A percentile compares a stretch with the other conserved stretches of the same genome.
Evolutionary conservation across 129 eudicot species (phyloP).

Genomic region (Chrysanthemum seticuspe): DNA sequence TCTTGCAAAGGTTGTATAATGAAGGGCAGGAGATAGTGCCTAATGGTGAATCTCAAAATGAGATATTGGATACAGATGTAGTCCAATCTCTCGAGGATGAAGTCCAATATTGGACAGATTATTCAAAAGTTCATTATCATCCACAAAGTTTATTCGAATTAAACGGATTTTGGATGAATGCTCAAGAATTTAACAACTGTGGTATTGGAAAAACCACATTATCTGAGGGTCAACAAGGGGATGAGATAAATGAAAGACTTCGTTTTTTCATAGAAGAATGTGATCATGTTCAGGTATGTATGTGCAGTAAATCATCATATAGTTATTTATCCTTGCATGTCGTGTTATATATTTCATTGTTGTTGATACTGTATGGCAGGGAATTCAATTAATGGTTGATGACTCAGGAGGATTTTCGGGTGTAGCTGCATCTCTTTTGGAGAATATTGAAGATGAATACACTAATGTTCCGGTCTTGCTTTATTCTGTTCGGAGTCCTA

Average conservation of each 20-base stretch:
- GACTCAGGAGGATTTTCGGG: conserved; percentile 92
- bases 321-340: background rate
- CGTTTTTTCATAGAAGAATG: conserved; percentile 90
- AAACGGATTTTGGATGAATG: conserved; percentile 64
- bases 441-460: conserved; percentile 78
- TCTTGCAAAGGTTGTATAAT: conserved; percentile 64
- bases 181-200: conserved; percentile 58
- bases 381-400: conserved; percentile 81
- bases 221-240: conserved; percentile 63
- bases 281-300: conserved; percentile 80
- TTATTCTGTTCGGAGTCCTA: conserved; percentile 64
- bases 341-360: background rate
- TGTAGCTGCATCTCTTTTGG: conserved; percentile 72
- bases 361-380: conserved; percentile 38
- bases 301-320: background rate
- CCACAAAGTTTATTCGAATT: conserved; percentile 88
- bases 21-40: conserved; percentile 47
- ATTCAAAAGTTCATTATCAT: conserved; percentile 90
- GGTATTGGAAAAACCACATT: conserved; percentile 77
- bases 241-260: conserved; percentile 77
- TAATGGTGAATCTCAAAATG: conserved; percentile 32
- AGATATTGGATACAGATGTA: conserved; percentile 61
- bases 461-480: conserved; percentile 77
- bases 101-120: conserved; percentile 90
- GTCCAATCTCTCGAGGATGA: conserved; percentile 68